Evolutionary conservation across 345 rosid genomes (phyloP).

Genomic region (Combretum micranthum): DNA sequence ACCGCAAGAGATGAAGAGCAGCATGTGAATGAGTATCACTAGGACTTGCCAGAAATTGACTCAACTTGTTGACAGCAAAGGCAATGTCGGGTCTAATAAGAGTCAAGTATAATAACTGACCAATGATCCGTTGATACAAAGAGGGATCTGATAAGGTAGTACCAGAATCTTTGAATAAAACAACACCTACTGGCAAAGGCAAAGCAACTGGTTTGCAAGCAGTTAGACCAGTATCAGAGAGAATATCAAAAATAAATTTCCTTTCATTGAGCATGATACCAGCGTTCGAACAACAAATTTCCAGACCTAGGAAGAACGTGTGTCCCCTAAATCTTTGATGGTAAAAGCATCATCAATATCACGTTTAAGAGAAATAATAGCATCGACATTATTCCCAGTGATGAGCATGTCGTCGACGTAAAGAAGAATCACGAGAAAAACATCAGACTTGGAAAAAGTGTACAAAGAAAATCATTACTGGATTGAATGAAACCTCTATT

Average conservation of each 20-base stretch:
- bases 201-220: not conserved
- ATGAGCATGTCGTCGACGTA: constrained; percentile 9
- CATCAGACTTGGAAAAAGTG: not conserved
- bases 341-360: not conserved
- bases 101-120: constrained; percentile 7
- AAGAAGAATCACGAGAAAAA: not conserved
- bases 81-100: too few species aligned
- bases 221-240: not conserved
- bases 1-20: too few species aligned
- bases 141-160: not conserved
- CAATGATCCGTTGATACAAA: constrained; percentile 1
- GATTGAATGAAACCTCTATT: too few species aligned
- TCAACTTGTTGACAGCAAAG: too few species aligned
- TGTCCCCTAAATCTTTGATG: constrained; percentile 6
- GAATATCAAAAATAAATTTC: constrained; percentile 7
- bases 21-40: too few species aligned
- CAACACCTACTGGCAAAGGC: not conserved
- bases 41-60: too few species aligned
- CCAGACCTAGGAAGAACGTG: too few species aligned
- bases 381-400: not conserved
- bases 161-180: too few species aligned
- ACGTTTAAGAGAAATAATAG: not conserved
- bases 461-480: too few species aligned
- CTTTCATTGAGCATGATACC: not conserved
- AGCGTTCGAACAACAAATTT: not conserved